Conservation (phyloP, 2,329 filamentous ascomycete species). For the Cladosporium sp. region DNA sequence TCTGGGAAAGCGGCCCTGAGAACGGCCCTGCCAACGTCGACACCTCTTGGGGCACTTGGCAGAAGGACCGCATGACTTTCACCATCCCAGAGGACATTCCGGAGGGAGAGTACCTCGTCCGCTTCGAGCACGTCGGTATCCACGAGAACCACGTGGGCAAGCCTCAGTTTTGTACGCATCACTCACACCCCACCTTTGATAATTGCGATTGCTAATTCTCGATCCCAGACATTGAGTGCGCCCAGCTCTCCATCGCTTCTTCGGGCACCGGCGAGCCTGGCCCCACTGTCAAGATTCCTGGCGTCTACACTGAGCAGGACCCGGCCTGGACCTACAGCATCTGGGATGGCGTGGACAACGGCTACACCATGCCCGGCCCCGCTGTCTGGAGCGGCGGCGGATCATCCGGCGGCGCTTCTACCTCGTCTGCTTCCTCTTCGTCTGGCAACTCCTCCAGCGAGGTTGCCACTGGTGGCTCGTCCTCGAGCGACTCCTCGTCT, state of each 20-base stretch:
- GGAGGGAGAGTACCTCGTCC: slow-evolving; percentile 17
- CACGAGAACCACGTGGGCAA: slow-evolving; percentile 17
- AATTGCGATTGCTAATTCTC: no score
- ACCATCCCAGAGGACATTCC: slow-evolving; percentile 14
- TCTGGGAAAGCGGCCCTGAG: slow-evolving; percentile 13
- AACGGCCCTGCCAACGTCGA: slow-evolving; percentile 12
- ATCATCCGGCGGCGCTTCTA: slow-evolving; percentile 5
- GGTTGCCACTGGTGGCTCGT: neutral
- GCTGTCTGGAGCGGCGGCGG: slow-evolving; percentile 13
- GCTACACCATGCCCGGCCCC: slow-evolving; percentile 16
- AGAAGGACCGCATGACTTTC: slow-evolving; percentile 15
- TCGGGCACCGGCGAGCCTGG: slow-evolving; percentile 16
- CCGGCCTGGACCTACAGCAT: slow-evolving; percentile 19
- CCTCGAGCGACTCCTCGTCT: neutral
- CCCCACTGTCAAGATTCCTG: slow-evolving; percentile 17
- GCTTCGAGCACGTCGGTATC: slow-evolving; percentile 17
- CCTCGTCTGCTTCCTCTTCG: slow-evolving; percentile 2
- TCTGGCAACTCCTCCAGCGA: neutral
- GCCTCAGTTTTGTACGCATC: slow-evolving; percentile 11
- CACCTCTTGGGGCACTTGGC: slow-evolving; percentile 13
- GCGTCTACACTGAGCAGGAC: slow-evolving; percentile 18
- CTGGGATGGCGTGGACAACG: slow-evolving; percentile 13
- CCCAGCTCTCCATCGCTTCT: slow-evolving; percentile 17
- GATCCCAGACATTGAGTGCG: slow-evolving; percentile 13
- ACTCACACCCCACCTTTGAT: neutral